Evolutionary conservation across 805 yeast genomes (phyloP), one percentile per base, ranked within the genome.

Genomic region (Candida golubevii): DNA sequence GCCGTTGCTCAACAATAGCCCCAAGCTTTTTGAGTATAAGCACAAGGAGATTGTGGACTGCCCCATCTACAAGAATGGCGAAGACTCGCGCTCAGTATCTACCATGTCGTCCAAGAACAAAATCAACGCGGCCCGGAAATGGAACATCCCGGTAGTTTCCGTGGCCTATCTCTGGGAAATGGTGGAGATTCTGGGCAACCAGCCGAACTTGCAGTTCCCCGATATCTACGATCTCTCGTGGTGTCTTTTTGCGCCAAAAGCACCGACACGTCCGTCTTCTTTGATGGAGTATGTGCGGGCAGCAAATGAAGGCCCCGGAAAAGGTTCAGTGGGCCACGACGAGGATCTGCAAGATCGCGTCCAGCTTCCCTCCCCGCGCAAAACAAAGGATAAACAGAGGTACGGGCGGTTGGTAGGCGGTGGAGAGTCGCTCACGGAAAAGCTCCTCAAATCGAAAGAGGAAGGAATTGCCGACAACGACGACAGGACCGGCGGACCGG

Each of bases 101-200:
- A 45, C 65, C 2, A 58, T 69, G 8, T 69, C 82, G 1, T 71
- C 83, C 4, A 75, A 67, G 42, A 75, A 70, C 45, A 82, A 82
- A 52, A 71, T 82, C 38, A 64, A 66, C 40, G 85, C 84, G 29
- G 82, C 85, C 1, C 78, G 78, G 46, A 63, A 63, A 29, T 77
- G 84, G 78, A 56, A 62, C 28, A 72, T 80, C 10, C 86, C 87
- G 0, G 73, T 82, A n/a, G 75, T 79, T 0, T 74, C 84, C 0
- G 47, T 75, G 1, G 74, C 78, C 0, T 82, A 69, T 49, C 42
- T 82, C 4, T 80, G 83, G 78, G 79, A 78, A 49, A 60, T 71
- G 7, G 55, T 77, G 28, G 68, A 72, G 41, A 35, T 34, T 9
- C 55, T 52, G 47, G 47, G 48, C 26, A 42, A 41, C 13, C 41